phyloP scores from a whole-genome alignment of 2,329 filamentous ascomycete species.

The Microcyclospora pomicola region DNA sequence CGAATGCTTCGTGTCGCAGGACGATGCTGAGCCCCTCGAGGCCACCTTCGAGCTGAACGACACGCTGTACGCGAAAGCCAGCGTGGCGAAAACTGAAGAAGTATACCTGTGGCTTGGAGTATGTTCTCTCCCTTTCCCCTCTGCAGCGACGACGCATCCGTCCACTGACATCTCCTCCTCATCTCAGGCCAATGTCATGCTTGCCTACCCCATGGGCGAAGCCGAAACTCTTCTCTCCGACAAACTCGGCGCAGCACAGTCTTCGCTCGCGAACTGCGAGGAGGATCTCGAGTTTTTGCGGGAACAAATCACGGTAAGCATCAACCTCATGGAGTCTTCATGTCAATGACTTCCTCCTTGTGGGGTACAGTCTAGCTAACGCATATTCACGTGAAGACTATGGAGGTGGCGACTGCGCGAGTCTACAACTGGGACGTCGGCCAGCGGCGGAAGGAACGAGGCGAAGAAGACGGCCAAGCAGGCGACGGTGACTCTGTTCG shows the following conservation, averaged over 20 bases:
- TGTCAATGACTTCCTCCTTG: not conserved
- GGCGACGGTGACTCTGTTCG: no score
- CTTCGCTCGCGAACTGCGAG: slow-evolving; percentile 74
- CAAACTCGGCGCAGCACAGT: slow-evolving; percentile 67
- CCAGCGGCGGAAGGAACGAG: slow-evolving; percentile 83
- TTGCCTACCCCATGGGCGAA: slow-evolving; percentile 82
- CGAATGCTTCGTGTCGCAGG: slow-evolving; percentile 13
- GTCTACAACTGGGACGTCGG: slow-evolving; percentile 99
- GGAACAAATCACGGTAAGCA: slow-evolving; percentile 82
- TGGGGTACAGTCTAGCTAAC: slow-evolving; percentile 6
- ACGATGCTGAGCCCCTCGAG: slow-evolving; percentile 55
- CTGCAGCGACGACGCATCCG: not conserved
- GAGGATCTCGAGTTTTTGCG: slow-evolving; percentile 92
- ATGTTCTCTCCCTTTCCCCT: slow-evolving; percentile 21
- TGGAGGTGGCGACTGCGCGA: slow-evolving; percentile 89
- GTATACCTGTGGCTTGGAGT: slow-evolving; percentile 96
- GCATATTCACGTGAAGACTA: slow-evolving; percentile 46
- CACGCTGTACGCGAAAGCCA: slow-evolving; percentile 81
- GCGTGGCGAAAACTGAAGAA: slow-evolving; percentile 69
- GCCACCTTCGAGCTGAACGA: slow-evolving; percentile 95
- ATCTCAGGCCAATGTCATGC: slow-evolving; percentile 80
- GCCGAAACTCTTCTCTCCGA: slow-evolving; percentile 64
- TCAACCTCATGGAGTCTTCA: slow-evolving; percentile 2
- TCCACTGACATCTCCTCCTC: not conserved
- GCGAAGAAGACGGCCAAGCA: slow-evolving; percentile 26